These are phyloP conservation scores for Saitozyma sp. DNA, from an alignment of 768 basidiomycete genomes.

Conservation along the genomic window DNA sequence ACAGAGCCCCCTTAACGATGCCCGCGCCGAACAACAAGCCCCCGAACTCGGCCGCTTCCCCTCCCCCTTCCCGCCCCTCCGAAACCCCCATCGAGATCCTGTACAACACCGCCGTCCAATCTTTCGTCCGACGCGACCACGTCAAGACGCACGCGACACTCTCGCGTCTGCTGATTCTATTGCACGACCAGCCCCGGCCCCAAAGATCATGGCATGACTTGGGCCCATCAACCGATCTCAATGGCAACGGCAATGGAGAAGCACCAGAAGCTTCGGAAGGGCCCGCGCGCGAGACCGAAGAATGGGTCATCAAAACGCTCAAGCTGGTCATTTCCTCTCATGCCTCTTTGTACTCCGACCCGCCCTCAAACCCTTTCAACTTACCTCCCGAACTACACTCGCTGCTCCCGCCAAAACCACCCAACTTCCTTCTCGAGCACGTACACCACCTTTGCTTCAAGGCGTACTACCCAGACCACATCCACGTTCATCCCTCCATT, in stretches of 20 bases:
- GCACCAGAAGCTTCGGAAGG: not conserved
- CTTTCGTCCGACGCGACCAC: slow-evolving; percentile 44
- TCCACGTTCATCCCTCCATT: not conserved
- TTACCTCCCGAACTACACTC: slow-evolving; percentile 12
- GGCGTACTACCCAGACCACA: not conserved
- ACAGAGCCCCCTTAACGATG: too few relatives aligned
- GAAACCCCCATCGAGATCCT: slow-evolving; percentile 30
- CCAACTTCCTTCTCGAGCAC: slow-evolving; percentile 18
- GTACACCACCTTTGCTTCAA: slow-evolving; percentile 8
- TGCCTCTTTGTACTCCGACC: slow-evolving; percentile 39
- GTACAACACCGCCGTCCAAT: slow-evolving; percentile 45
- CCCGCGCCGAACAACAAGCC: too few relatives aligned
- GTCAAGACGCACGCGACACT: slow-evolving; percentile 33
- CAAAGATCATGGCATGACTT: slow-evolving; percentile 25
- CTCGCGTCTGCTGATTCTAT: slow-evolving; percentile 11
- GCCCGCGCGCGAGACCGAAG: slow-evolving; percentile 10
- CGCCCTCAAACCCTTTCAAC: slow-evolving; percentile 14
- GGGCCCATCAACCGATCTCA: not conserved
- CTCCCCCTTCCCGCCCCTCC: too few relatives aligned
- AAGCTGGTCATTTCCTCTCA: slow-evolving; percentile 36
- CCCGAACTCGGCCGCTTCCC: too few relatives aligned
- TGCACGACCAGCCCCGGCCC: not conserved
- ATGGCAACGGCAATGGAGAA: not conserved
- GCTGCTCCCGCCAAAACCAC: slow-evolving; percentile 21
- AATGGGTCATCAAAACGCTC: slow-evolving; percentile 35